Percentiles rank a stretch among this genome's conserved stretches.
Conservation (phyloP, 345 rosid species). For the Sisymbrium irio region DNA sequence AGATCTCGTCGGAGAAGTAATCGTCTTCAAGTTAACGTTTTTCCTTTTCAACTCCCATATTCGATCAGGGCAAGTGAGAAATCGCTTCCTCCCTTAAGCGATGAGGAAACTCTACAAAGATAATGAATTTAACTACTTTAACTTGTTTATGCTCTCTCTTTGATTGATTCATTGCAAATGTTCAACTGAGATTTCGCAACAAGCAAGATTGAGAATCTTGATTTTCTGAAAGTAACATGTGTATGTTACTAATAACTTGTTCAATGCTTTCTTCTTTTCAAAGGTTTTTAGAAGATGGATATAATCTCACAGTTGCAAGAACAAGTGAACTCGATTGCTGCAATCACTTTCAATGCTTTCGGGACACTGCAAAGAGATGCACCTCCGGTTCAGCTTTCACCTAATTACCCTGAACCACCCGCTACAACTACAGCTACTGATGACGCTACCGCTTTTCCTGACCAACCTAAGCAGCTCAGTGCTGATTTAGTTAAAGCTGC, state of each 20-base stretch:
- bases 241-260: not conserved
- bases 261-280: not conserved
- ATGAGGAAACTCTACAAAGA: not conserved
- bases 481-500: constrained; percentile 88
- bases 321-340: constrained; percentile 72
- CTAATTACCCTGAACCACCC: constrained; percentile 79
- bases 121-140: not conserved
- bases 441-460: constrained; percentile 50
- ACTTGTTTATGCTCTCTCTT: not conserved
- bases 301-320: constrained; percentile 94
- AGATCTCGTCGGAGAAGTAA: not conserved
- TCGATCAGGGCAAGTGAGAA: too few relatives aligned
- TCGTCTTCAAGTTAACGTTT: not conserved
- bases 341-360: constrained; percentile 73
- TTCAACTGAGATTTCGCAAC: too few relatives aligned
- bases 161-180: not conserved
- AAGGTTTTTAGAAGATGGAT: constrained; percentile 52
- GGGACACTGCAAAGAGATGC: constrained; percentile 85
- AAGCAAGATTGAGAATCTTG: not conserved
- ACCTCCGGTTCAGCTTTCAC: constrained; percentile 74
- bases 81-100: not conserved
- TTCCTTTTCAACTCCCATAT: not conserved
- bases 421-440: constrained; percentile 47
- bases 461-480: constrained; percentile 81
- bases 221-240: too few relatives aligned